A percentile compares a stretch with the other conserved stretches of the same genome.
Conservation (phyloP, 2,329 filamentous ascomycete species). For the Colletotrichum orchidophilum region DNA sequence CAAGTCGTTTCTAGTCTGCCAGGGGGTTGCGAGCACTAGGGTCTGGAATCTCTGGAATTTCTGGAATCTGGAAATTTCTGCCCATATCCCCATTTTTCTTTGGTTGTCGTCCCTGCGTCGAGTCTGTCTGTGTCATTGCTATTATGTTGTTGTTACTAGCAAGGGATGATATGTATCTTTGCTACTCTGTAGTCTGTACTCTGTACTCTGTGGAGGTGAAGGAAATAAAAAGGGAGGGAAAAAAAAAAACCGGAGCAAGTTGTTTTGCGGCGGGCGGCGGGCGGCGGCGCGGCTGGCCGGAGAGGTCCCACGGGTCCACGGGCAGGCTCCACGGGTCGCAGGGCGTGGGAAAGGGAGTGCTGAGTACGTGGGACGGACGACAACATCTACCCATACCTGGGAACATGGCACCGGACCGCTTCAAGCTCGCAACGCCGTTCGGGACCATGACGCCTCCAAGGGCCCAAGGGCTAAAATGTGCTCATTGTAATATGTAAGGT, state of each 20-base stretch:
- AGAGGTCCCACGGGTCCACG: slow-evolving; percentile 18
- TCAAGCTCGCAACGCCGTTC: slow-evolving; percentile 23
- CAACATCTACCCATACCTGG: background rate
- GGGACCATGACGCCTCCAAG: slow-evolving; percentile 27
- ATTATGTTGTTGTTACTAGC: slow-evolving; percentile 13
- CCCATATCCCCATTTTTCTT: slow-evolving; percentile 12
- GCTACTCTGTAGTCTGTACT: no score
- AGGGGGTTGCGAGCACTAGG: background rate
- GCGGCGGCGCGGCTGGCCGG: slow-evolving; percentile 8
- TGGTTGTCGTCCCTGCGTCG: background rate
- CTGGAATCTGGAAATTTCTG: background rate
- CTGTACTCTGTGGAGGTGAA: background rate
- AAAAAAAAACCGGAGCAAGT: slow-evolving; percentile 9
- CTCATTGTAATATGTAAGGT: background rate
- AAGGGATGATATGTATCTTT: background rate
- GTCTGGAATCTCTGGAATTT: background rate
- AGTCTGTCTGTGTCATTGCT: background rate
- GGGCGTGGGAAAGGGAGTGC: background rate
- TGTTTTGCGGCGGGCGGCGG: background rate
- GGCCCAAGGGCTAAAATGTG: background rate
- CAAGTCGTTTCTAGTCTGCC: background rate
- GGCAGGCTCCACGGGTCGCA: background rate
- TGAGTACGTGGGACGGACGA: background rate
- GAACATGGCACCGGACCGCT: slow-evolving; percentile 13
- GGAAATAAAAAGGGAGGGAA: background rate